Conservation (phyloP, 2,329 filamentous ascomycete genomes). For the Lecanosticta acicola region DNA sequence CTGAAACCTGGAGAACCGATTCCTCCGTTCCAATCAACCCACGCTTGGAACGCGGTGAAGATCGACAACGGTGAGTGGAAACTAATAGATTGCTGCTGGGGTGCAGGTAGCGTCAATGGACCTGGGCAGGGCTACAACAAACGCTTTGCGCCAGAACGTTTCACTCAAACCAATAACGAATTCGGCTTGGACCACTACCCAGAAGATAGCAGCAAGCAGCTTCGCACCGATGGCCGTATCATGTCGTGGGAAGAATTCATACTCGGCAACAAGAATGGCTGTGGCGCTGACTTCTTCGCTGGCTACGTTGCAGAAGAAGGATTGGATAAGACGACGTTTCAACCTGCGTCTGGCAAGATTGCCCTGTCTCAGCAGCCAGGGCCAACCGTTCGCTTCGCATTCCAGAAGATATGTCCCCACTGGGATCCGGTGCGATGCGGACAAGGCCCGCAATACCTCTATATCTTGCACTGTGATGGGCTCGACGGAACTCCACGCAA, state of each 20-base stretch:
- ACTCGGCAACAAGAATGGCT: conserved; percentile 50
- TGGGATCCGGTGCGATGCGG: conserved; percentile 70
- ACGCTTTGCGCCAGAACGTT: conserved; percentile 58
- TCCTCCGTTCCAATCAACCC: conserved; percentile 57
- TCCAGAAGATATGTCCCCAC: conserved; percentile 72
- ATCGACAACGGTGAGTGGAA: conserved; percentile 90
- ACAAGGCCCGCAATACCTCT: conserved; percentile 59
- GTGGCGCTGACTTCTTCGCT: conserved; percentile 43
- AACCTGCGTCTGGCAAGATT: conserved; percentile 57
- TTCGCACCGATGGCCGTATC: conserved; percentile 63
- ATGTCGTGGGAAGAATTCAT: conserved; percentile 80
- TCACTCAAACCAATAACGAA: conserved; percentile 64
- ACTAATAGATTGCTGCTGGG: conserved; percentile 83
- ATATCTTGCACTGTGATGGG: conserved; percentile 63
- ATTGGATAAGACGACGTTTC: conserved; percentile 53
- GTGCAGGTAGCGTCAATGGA: conserved; percentile 3
- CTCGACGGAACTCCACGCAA: conserved; percentile 58
- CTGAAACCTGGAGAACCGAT: conserved; percentile 59
- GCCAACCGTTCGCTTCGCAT: conserved; percentile 61
- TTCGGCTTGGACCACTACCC: conserved; percentile 83
- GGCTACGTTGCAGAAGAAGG: conserved; percentile 46
- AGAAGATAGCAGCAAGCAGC: conserved; percentile 60
- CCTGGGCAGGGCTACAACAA: conserved; percentile 55
- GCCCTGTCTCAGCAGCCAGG: conserved; percentile 48
- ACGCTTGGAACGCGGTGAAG: conserved; percentile 86